phyloP scores from a whole-genome alignment of 306 rosid genomes.

The Chamaecrista fasciculata region DNA sequence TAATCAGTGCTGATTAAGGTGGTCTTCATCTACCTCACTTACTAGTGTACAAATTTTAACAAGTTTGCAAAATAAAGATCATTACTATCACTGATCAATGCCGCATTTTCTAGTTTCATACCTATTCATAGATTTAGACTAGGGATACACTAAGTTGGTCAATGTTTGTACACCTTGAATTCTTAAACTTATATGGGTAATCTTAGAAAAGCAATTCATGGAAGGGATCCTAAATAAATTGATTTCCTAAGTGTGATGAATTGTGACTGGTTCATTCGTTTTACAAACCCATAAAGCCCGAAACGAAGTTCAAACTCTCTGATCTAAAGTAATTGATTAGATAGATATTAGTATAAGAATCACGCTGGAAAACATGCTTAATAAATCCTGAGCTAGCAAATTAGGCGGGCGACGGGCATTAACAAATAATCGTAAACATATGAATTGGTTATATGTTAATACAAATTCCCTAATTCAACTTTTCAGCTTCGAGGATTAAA shows the following conservation, averaged over 20 bases:
- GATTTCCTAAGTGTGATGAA: neutral
- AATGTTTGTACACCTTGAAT: neutral
- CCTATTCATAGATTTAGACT: neutral
- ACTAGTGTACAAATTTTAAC: neutral
- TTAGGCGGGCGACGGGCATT: too few species aligned
- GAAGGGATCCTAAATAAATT: neutral
- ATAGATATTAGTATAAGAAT: neutral
- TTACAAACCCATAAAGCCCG: neutral
- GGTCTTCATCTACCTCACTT: neutral
- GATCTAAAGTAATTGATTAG: neutral
- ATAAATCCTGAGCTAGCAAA: neutral
- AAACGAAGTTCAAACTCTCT: neutral
- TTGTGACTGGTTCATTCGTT: neutral
- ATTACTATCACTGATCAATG: neutral
- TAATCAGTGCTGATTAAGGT: neutral
- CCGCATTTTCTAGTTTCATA: too few species aligned
- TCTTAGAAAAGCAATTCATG: neutral
- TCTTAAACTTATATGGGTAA: neutral
- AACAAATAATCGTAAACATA: neutral
- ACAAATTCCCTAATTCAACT: neutral
- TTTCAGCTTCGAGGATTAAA: slow-evolving; percentile 1
- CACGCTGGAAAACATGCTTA: neutral
- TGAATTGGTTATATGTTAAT: neutral
- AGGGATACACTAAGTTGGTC: neutral
- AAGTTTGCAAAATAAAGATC: neutral